Evolutionary conservation across 305 asterid genomes (phyloP).

Genomic region (Petunia hybrid): DNA sequence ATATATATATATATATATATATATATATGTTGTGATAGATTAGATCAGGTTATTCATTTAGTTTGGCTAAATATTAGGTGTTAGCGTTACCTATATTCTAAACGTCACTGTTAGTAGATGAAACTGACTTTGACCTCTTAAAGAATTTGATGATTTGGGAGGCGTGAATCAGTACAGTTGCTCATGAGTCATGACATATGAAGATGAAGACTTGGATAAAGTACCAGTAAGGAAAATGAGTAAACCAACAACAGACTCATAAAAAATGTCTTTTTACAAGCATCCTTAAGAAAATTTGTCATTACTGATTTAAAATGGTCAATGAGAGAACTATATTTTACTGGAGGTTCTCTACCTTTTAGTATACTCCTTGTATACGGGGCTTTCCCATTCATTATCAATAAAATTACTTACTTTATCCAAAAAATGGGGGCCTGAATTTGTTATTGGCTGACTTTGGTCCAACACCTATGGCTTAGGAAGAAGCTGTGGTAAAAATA

Average conservation of each 20-base stretch:
- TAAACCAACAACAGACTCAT: constrained; percentile 1
- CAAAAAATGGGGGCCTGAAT: background rate
- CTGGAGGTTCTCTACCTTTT: too few species aligned
- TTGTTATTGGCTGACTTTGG: background rate
- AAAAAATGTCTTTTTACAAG: too few species aligned
- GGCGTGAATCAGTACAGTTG: background rate
- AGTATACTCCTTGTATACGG: too few species aligned
- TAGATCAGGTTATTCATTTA: constrained; percentile 6
- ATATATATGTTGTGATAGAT: background rate
- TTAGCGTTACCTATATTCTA: constrained; percentile 9
- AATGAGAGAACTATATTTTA: background rate
- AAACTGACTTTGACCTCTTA: background rate
- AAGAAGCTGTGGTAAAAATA: background rate
- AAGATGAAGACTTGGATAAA: constrained; percentile 14
- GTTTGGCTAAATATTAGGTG: background rate
- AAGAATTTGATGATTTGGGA: constrained; percentile 15
- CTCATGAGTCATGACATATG: constrained; percentile 15
- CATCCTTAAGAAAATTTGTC: background rate
- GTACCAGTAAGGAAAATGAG: background rate
- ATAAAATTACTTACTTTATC: too few species aligned
- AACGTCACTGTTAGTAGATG: background rate
- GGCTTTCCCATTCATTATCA: too few species aligned
- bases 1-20: background rate
- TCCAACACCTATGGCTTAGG: background rate
- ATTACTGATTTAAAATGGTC: background rate